phyloP scores from a whole-genome alignment of 2,329 filamentous ascomycete species.

The Diaporthe aspalathi region DNA sequence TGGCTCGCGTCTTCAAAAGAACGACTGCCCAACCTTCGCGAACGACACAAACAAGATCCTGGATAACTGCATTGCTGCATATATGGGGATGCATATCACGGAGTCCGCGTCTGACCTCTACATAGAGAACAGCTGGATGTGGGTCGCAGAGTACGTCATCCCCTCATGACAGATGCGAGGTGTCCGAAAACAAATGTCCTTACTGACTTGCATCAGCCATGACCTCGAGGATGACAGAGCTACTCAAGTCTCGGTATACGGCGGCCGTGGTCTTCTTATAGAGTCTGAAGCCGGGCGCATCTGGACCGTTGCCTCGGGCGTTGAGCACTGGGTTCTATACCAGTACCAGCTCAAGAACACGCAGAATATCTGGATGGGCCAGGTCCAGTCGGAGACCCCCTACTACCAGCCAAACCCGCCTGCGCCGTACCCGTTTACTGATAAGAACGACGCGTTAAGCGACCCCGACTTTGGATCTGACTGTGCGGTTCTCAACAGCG shows the following conservation, averaged over 20 bases:
- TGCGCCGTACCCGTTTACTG: constrained; percentile 67
- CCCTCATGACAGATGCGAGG: not conserved
- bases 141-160: constrained; percentile 52
- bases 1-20: constrained; percentile 74
- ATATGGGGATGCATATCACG: constrained; percentile 58
- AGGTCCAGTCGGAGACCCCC: constrained; percentile 76
- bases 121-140: constrained; percentile 63
- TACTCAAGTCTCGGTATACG: constrained; percentile 61
- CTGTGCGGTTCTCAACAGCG: constrained; percentile 46
- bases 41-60: constrained; percentile 46
- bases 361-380: constrained; percentile 70
- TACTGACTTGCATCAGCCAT: constrained; percentile 47
- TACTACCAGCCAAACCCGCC: constrained; percentile 77
- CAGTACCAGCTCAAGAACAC: constrained; percentile 75
- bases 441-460: constrained; percentile 50
- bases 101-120: constrained; percentile 51
- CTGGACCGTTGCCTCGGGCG: constrained; percentile 74
- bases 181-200: not conserved
- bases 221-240: constrained; percentile 60
- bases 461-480: constrained; percentile 64
- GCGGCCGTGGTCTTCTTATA: constrained; percentile 61
- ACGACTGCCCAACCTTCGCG: constrained; percentile 71
- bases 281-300: constrained; percentile 56
- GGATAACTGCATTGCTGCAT: constrained; percentile 52
- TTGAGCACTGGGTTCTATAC: constrained; percentile 75